phyloP scores from a whole-genome alignment of 306 rosid genomes.

The Acacia confusa region DNA sequence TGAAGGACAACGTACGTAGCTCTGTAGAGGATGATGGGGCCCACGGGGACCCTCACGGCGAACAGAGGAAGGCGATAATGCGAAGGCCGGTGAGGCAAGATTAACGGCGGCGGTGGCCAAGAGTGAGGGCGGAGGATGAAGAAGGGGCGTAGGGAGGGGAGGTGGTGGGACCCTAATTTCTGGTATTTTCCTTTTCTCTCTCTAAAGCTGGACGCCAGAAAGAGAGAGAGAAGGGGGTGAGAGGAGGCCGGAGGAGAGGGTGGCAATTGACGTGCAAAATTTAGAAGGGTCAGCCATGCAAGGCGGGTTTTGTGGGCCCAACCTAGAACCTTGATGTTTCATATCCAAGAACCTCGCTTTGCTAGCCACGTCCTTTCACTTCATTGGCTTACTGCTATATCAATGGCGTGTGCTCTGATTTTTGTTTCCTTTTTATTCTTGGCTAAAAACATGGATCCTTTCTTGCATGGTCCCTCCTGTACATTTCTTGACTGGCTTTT shows the following conservation, averaged over 20 bases:
- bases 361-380: background rate
- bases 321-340: background rate
- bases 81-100: background rate
- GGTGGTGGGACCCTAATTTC: background rate
- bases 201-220: background rate
- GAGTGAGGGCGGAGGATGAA: background rate
- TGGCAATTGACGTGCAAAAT: background rate
- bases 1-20: background rate
- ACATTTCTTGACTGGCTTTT: too few relatives aligned
- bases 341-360: background rate
- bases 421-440: too few relatives aligned
- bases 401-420: too few relatives aligned
- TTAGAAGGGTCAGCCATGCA: background rate
- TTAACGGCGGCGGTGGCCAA: background rate
- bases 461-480: too few relatives aligned
- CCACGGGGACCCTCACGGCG: background rate
- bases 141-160: background rate
- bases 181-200: conserved; percentile 6
- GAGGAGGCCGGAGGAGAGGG: background rate
- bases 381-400: background rate
- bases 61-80: background rate
- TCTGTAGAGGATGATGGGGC: background rate
- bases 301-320: conserved; percentile 12
- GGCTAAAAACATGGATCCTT: background rate
- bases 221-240: conserved; percentile 9